phyloP scores from a whole-genome alignment of 441 rosid genomes.

The Gossypium trilobum region DNA sequence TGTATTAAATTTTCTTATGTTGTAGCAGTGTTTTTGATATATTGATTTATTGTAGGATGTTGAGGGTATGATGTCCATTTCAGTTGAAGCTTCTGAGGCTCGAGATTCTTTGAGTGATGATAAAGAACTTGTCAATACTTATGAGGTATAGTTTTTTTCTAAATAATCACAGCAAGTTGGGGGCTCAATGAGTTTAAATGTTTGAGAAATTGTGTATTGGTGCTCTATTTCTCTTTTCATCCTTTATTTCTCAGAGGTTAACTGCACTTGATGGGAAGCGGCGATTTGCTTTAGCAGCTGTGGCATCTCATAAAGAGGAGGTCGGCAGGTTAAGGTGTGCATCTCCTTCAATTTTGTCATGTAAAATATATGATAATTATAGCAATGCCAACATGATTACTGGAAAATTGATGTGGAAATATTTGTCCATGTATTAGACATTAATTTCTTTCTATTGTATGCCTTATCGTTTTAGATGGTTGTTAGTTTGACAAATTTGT shows the following conservation, averaged over 20 bases:
- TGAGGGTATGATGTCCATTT: slow-evolving; percentile 99
- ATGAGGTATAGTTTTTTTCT: slow-evolving; percentile 53
- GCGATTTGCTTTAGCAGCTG: slow-evolving; percentile 97
- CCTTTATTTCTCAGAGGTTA: slow-evolving; percentile 51
- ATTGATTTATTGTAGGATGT: slow-evolving; percentile 54
- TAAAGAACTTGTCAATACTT: slow-evolving; percentile 82
- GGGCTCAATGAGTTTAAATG: slow-evolving; percentile 9
- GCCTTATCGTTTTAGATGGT: background rate
- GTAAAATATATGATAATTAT: background rate
- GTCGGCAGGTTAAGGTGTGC: slow-evolving; percentile 87
- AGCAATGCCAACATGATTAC: background rate
- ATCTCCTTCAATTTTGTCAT: slow-evolving; percentile 9
- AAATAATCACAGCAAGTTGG: slow-evolving; percentile 5
- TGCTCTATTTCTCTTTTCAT: slow-evolving; percentile 8
- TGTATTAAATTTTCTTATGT: slow-evolving; percentile 4
- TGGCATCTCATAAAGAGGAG: slow-evolving; percentile 81
- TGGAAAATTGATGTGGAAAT: background rate
- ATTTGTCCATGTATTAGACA: background rate
- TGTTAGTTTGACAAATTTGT: background rate
- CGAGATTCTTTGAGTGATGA: slow-evolving; percentile 88
- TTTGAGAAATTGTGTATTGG: background rate
- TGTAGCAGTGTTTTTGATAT: slow-evolving; percentile 1
- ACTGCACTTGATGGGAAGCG: slow-evolving; percentile 98
- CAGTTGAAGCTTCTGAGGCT: slow-evolving; percentile 94
- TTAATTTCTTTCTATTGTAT: background rate